Percentiles rank a stretch among this genome's conserved stretches.
These are phyloP conservation scores for Phytophthora europaea DNA, from an alignment of 352 stramenopile species.

Conservation along the genomic window DNA sequence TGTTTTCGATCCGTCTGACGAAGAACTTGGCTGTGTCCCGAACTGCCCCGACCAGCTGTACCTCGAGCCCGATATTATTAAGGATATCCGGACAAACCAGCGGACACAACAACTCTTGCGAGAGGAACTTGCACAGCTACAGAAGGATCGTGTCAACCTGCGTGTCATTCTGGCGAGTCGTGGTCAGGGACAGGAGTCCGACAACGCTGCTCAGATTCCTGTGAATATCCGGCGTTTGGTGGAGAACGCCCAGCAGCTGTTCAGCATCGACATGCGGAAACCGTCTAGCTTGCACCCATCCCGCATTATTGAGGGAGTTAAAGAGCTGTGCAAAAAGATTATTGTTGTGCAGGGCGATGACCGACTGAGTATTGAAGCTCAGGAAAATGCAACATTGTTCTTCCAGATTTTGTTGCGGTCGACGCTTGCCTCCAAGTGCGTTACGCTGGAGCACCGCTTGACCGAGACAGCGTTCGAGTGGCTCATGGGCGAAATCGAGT, in stretches of 20 bases:
- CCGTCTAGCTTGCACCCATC: slow-evolving; percentile 94
- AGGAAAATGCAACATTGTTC: slow-evolving; percentile 98
- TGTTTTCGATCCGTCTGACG: slow-evolving; percentile 93
- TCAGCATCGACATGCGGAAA: slow-evolving; percentile 94
- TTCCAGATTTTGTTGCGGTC: slow-evolving; percentile 98
- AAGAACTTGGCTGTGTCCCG: slow-evolving; percentile 93
- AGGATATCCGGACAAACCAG: slow-evolving; percentile 94
- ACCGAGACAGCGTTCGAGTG: slow-evolving; percentile 97
- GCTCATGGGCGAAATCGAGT: slow-evolving; percentile 97
- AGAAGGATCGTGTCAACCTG: slow-evolving; percentile 96
- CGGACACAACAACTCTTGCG: slow-evolving; percentile 95
- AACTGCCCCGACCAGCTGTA: slow-evolving; percentile 89
- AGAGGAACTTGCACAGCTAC: slow-evolving; percentile 94
- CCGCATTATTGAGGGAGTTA: slow-evolving; percentile 92
- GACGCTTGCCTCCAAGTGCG: slow-evolving; percentile 96
- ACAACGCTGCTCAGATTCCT: slow-evolving; percentile 91
- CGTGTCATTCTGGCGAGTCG: slow-evolving; percentile 96
- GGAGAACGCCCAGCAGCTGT: slow-evolving; percentile 96
- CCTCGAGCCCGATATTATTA: slow-evolving; percentile 88
- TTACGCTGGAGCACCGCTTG: slow-evolving; percentile 97
- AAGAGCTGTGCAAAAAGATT: slow-evolving; percentile 95
- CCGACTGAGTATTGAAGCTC: slow-evolving; percentile 95
- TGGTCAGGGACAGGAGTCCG: slow-evolving; percentile 94
- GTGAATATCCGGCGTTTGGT: slow-evolving; percentile 97
- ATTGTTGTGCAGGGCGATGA: slow-evolving; percentile 97